phyloP scores from a whole-genome alignment of 208 protist species.

The Leishmania arabica region DNA sequence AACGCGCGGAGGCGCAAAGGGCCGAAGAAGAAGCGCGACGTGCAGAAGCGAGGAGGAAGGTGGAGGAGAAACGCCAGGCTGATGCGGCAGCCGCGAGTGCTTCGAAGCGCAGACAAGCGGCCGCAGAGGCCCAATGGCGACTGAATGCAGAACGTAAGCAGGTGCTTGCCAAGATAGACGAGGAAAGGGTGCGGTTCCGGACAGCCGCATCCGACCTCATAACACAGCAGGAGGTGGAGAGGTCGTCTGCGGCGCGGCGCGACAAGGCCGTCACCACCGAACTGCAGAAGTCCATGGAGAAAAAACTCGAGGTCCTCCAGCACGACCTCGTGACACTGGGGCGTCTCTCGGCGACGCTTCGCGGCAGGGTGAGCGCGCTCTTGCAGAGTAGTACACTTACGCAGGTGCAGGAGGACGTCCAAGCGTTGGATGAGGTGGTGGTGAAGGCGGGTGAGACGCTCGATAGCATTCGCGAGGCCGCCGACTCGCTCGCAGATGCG shows the following conservation, averaged over 20 bases:
- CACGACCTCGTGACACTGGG: constrained; percentile 9
- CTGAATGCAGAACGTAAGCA: constrained; percentile 8
- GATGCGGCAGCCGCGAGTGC: constrained; percentile 13
- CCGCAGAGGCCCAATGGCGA: neutral
- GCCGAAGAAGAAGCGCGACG: constrained; percentile 15
- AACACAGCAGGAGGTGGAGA: constrained; percentile 8
- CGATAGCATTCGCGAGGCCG: constrained; percentile 18
- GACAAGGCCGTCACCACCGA: neutral
- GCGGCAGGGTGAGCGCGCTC: neutral
- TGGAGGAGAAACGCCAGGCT: constrained; percentile 2
- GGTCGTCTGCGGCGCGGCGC: constrained; percentile 13
- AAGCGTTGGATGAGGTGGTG: constrained; percentile 8
- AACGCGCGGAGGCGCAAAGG: constrained; percentile 13
- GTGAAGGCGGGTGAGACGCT: constrained; percentile 7
- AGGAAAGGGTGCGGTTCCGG: constrained; percentile 9
- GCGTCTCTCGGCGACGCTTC: constrained; percentile 2
- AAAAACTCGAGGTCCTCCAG: constrained; percentile 7
- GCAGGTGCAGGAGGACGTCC: constrained; percentile 5
- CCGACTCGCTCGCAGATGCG: constrained; percentile 6
- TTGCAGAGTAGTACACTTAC: constrained; percentile 4
- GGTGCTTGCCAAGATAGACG: constrained; percentile 6
- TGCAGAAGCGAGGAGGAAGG: neutral
- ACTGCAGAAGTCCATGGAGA: constrained; percentile 14
- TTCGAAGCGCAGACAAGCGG: neutral
- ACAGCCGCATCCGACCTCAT: constrained; percentile 15